Evolutionary conservation across 2,329 filamentous ascomycete species (phyloP), one percentile per base, ranked within the genome.

Genomic region (Sporothrix brasiliensis): DNA sequence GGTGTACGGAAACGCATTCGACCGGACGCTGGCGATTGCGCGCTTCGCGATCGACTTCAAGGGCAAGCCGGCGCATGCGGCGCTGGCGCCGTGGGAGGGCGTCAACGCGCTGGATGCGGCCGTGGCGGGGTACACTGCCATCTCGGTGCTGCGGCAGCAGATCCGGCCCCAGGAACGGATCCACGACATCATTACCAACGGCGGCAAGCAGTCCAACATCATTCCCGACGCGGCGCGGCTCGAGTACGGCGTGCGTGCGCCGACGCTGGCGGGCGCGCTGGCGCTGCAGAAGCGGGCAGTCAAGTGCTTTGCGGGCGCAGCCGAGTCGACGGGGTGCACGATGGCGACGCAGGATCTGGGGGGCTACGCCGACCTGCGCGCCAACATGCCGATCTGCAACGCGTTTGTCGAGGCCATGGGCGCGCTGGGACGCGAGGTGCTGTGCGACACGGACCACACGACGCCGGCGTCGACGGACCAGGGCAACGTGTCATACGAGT

Each of bases 381-480:
- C 77, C 4, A 72, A 71, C 56, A 54, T 70, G 27, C 68, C 76
- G 84, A 87, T 74, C 81, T 87, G 14, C 85, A 85, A 0, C 75
- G 75, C 67, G 49, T 80, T 80, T 58, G 79, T 74, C 54, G 70
- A 72, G 34, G 67, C 68, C n/a, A 72, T 72, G 49, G 52, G 58
- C 34, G 49, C 19, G 5, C 24, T 68, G 34, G 68, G 68, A 9
- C 68, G 68, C 27, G 11, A 27, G n/a, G 68, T 81, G 73, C 75
- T 79, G 56, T 68, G 68, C 73, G 53, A 83, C 82, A 24, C 61
- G 13, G 81, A 82, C 3, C 69, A 67, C 30, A 69, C 77, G 81
- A n/a, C 75, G 77, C 10, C 82, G 81, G 1, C 76, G 2, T 87
- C 84, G 72, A 88, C 86, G 0, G 87, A 89, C 75, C 86, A 88